Conservation (phyloP, 768 basidiomycete genomes). For the Fistulinella prunicolor region DNA sequence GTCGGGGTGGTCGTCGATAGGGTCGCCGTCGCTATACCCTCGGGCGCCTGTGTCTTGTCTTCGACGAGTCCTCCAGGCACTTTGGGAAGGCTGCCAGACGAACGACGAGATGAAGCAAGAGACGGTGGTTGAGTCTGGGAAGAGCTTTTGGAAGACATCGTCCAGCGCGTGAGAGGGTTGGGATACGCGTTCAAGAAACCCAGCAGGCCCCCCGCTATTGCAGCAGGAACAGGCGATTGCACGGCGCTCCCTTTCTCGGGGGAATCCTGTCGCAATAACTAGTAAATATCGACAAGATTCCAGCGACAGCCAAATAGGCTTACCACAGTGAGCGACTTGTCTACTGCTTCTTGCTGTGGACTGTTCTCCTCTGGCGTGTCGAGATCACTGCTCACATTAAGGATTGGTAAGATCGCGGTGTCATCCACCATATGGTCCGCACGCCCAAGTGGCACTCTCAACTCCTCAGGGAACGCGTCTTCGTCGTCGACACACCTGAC, state of each 20-base stretch:
- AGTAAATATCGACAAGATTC: background rate
- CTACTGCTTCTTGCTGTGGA: conserved; percentile 18
- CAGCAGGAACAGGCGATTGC: conserved; percentile 19
- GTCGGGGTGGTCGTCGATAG: conserved; percentile 3
- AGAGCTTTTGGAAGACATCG: conserved; percentile 28
- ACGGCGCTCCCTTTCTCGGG: conserved; percentile 23
- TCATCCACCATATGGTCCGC: conserved; percentile 58
- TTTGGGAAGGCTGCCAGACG: conserved; percentile 23
- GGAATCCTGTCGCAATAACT: conserved; percentile 17
- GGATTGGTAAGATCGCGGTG: conserved; percentile 9
- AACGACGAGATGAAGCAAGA: conserved; percentile 20
- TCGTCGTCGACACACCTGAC: conserved; percentile 52
- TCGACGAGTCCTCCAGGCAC: conserved; percentile 37
- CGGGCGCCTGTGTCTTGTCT: conserved; percentile 12
- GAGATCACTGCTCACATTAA: conserved; percentile 14
- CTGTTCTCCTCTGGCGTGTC: conserved; percentile 16
- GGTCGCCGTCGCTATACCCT: background rate
- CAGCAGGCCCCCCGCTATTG: conserved; percentile 44
- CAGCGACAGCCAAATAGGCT: conserved; percentile 7
- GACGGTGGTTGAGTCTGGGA: conserved; percentile 21
- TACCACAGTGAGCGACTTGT: conserved; percentile 21
- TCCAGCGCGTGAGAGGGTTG: conserved; percentile 55
- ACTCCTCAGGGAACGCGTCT: conserved; percentile 57
- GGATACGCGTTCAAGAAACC: conserved; percentile 62
- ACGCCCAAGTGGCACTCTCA: conserved; percentile 58